phyloP scores from a whole-genome alignment of 2,329 filamentous ascomycete species.

The Cryphonectria nitschkei region DNA sequence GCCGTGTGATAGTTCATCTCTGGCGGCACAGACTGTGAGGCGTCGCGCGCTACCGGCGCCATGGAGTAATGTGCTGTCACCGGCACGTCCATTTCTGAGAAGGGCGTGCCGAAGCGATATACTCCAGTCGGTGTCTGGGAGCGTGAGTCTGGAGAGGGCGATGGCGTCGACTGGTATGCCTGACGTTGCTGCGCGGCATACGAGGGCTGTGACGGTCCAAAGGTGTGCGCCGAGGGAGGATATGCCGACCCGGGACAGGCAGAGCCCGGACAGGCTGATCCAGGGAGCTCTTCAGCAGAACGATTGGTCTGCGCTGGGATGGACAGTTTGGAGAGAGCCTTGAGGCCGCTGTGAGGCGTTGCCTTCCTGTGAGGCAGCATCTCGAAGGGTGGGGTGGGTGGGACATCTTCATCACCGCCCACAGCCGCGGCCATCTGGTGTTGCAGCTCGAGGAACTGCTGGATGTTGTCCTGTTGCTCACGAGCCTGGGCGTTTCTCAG shows the following conservation, averaged over 20 bases:
- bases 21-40: constrained; percentile 89
- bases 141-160: constrained; percentile 53
- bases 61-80: constrained; percentile 68
- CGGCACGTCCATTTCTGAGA: constrained; percentile 89
- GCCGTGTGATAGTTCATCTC: constrained; percentile 79
- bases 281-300: constrained; percentile 31
- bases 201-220: constrained; percentile 22
- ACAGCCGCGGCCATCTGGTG: constrained; percentile 50
- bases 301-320: constrained; percentile 51
- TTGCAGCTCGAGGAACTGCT: constrained; percentile 88
- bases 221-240: constrained; percentile 26
- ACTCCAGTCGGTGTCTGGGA: constrained; percentile 56
- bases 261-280: constrained; percentile 36
- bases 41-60: constrained; percentile 75
- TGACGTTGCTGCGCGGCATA: constrained; percentile 26
- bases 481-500: constrained; percentile 71
- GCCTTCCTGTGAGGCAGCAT: constrained; percentile 53
- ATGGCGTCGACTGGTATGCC: constrained; percentile 30
- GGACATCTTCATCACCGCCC: constrained; percentile 62
- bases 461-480: constrained; percentile 90
- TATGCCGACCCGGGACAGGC: constrained; percentile 34
- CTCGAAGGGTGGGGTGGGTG: constrained; percentile 72
- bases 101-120: constrained; percentile 82
- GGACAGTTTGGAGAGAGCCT: constrained; percentile 63
- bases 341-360: constrained; percentile 57